Percentiles rank a stretch among this genome's conserved stretches.
phyloP scores from a whole-genome alignment of 1,284 basidiomycete genomes.

The Rhodotorula sp. region DNA sequence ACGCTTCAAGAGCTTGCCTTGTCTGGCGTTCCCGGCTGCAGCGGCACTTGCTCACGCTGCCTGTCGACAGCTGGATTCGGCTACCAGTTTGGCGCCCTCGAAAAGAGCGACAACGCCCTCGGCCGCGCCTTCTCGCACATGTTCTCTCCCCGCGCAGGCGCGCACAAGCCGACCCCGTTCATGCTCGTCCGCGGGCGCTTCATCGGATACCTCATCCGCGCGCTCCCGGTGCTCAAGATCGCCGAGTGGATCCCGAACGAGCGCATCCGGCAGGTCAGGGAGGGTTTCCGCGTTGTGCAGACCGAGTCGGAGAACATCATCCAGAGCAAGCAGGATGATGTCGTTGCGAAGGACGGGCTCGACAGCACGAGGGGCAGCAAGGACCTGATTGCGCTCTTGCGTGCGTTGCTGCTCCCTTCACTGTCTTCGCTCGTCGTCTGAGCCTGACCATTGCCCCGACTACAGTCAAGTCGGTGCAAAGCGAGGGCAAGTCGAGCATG shows the following conservation, averaged over 20 bases:
- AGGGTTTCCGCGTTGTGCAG: constrained; percentile 35
- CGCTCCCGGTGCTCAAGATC: constrained; percentile 27
- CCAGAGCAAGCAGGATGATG: constrained; percentile 37
- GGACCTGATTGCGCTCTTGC: constrained; percentile 43
- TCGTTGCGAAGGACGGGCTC: constrained; percentile 32
- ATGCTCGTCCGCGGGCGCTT: constrained; percentile 14
- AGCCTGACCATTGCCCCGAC: fast-evolving
- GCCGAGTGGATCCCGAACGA: constrained; percentile 29
- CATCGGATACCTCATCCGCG: constrained; percentile 20
- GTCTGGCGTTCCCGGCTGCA: not conserved
- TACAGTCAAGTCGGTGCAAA: constrained; percentile 28
- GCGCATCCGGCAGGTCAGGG: constrained; percentile 15
- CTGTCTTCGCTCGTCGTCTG: too few species aligned
- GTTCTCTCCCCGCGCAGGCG: constrained; percentile 11
- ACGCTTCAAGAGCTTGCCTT: too few species aligned
- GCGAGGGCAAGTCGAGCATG: constrained; percentile 32
- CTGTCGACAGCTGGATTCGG: constrained; percentile 31
- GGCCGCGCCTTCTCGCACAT: constrained; percentile 41
- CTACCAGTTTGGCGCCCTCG: constrained; percentile 44
- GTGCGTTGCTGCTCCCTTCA: constrained; percentile 25
- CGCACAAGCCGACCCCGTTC: not conserved
- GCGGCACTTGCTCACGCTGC: not conserved
- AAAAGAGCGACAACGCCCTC: constrained; percentile 43
- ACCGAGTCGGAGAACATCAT: constrained; percentile 45
- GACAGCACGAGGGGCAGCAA: constrained; percentile 37